phyloP scores from a whole-genome alignment of 495 filamentous ascomycete species.

The Neurospora tetrasperma region DNA sequence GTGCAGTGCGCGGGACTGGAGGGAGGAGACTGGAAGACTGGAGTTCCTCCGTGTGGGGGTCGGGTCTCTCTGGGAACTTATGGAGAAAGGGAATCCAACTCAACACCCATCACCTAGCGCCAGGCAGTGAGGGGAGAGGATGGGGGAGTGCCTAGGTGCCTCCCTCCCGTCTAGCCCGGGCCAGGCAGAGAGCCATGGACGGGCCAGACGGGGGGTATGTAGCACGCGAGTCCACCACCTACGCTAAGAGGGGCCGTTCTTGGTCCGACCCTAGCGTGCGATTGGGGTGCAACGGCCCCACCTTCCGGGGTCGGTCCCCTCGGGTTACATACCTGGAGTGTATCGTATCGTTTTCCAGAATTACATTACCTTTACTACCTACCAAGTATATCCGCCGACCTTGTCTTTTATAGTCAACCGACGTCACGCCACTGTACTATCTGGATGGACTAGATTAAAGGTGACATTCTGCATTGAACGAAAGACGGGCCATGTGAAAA shows the following conservation, averaged over 20 bases:
- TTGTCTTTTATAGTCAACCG: not conserved
- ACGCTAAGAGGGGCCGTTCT: not conserved
- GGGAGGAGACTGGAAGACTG: conserved; percentile 9
- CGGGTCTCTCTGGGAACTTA: conserved; percentile 8
- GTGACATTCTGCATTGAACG: not conserved
- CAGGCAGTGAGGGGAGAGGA: not conserved
- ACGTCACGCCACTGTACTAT: not conserved
- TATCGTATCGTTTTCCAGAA: not conserved
- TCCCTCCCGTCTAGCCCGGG: not conserved
- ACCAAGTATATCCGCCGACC: not conserved
- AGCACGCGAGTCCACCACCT: not conserved
- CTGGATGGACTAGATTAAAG: not conserved
- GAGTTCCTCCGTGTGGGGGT: conserved; percentile 16
- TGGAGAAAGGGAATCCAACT: not conserved
- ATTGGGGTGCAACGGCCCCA: not conserved
- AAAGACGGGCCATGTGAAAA: not conserved
- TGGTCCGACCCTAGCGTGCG: not conserved
- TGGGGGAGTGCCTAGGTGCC: not conserved
- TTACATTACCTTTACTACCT: not conserved
- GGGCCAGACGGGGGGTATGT: not conserved
- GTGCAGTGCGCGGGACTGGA: conserved; percentile 6
- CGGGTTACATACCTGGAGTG: not conserved
- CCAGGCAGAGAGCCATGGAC: no score
- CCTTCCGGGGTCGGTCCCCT: not conserved
- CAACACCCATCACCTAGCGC: not conserved